Percentiles rank a stretch among this genome's conserved stretches.
phyloP scores from a whole-genome alignment of 371 early-diverging fungal genomes.

The Nematocida minor region DNA sequence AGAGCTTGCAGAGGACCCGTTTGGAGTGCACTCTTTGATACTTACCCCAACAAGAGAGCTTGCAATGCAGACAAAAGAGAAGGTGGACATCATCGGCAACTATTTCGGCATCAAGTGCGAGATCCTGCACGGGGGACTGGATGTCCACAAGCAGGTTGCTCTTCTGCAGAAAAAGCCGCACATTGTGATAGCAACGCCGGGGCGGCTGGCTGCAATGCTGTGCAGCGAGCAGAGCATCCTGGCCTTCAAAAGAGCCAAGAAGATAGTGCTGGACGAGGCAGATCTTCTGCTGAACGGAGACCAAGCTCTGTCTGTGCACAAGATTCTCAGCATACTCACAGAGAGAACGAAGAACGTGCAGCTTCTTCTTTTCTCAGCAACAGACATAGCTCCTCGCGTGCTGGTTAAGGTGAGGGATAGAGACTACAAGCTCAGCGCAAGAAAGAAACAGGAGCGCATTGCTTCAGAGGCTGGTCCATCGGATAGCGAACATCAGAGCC shows the following conservation, averaged over 20 bases:
- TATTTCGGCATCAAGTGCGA: conserved; percentile 74
- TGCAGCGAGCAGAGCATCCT: conserved; percentile 71
- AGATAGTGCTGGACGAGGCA: conserved; percentile 93
- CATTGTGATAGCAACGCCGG: conserved; percentile 86
- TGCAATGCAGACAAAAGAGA: conserved; percentile 85
- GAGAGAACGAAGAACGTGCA: neutral
- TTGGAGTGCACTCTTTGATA: conserved; percentile 67
- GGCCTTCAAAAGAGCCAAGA: conserved; percentile 82
- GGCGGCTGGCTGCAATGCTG: conserved; percentile 86
- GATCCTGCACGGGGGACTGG: conserved; percentile 85
- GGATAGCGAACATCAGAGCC: neutral
- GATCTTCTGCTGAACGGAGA: conserved; percentile 92
- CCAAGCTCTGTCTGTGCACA: conserved; percentile 8
- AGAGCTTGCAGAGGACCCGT: conserved; percentile 83
- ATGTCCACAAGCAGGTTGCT: conserved; percentile 82
- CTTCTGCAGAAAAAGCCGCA: conserved; percentile 85
- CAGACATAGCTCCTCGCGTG: conserved; percentile 28
- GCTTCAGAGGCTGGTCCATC: neutral
- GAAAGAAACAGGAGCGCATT: neutral
- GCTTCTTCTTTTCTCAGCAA: conserved; percentile 39
- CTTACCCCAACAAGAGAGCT: conserved; percentile 89
- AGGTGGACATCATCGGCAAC: conserved; percentile 80
- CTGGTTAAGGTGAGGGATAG: neutral
- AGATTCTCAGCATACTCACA: neutral
- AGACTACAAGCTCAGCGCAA: neutral